These are phyloP conservation scores for Taphrina pruni DNA, from an alignment of 1,139 yeast genomes.

Conservation along the genomic window DNA sequence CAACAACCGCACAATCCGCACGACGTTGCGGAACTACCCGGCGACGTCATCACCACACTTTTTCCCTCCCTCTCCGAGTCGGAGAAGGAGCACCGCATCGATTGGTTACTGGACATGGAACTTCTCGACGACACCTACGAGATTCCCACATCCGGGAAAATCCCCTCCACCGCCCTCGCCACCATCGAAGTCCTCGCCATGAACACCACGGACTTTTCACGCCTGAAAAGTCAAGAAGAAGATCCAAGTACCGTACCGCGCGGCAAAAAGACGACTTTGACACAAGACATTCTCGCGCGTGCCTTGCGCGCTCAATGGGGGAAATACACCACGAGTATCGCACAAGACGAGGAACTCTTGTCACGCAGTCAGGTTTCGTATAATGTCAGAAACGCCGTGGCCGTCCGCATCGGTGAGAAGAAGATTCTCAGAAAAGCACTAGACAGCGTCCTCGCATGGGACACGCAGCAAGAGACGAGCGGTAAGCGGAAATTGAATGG, in stretches of 20 bases:
- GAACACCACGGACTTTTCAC: conserved; percentile 38
- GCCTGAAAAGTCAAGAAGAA: conserved; percentile 29
- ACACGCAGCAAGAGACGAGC: background rate
- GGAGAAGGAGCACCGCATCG: conserved; percentile 45
- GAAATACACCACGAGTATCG: conserved; percentile 43
- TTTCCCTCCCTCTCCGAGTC: conserved; percentile 12
- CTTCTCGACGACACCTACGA: conserved; percentile 52
- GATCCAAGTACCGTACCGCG: conserved; percentile 31
- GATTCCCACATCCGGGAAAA: conserved; percentile 43
- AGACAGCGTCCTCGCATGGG: conserved; percentile 17
- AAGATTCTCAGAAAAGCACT: conserved; percentile 39
- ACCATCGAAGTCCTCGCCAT: conserved; percentile 42
- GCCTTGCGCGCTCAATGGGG: conserved; percentile 41
- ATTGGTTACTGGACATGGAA: conserved; percentile 46
- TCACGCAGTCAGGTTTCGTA: conserved; percentile 32
- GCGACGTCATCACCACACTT: conserved; percentile 43
- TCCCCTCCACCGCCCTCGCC: conserved; percentile 44
- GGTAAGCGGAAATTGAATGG: background rate
- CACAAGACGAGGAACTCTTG: conserved; percentile 45
- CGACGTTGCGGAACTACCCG: conserved; percentile 77
- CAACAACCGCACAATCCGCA: conserved; percentile 67
- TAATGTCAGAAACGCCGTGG: conserved; percentile 44
- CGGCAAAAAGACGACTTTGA: conserved; percentile 41
- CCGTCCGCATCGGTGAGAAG: conserved; percentile 45
- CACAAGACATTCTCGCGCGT: conserved; percentile 41